Conservation (phyloP, 2,329 filamentous ascomycete species). For the Exophiala sp. region DNA sequence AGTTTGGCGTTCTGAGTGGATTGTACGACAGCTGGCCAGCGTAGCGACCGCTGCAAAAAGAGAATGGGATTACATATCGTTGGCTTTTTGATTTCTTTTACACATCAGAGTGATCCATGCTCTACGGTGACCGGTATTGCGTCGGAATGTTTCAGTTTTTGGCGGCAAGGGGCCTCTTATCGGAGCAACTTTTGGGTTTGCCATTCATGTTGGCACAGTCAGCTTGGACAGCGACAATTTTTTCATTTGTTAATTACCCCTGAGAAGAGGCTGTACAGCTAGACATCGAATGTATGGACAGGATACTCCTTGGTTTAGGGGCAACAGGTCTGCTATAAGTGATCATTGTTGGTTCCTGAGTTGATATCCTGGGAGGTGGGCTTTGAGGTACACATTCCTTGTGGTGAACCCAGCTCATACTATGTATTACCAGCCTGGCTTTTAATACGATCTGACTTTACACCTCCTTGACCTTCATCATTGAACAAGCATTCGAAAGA, state of each 20-base stretch:
- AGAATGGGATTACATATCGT: conserved; percentile 2
- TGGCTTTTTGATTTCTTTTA: conserved; percentile 7
- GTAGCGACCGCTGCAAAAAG: conserved; percentile 1
- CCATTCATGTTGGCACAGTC: conserved; percentile 16
- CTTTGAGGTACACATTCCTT: neutral
- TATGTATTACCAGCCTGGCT: too few species aligned
- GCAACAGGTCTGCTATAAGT: neutral
- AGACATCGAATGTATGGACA: conserved; percentile 24
- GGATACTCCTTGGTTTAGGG: conserved; percentile 4
- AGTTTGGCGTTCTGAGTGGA: conserved; percentile 7
- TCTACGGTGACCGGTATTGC: conserved; percentile 11
- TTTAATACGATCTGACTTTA: too few species aligned
- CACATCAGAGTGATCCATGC: neutral
- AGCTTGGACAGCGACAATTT: conserved; percentile 23
- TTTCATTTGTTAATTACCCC: conserved; percentile 26
- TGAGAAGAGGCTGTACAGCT: conserved; percentile 25
- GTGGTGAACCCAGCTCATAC: too few species aligned
- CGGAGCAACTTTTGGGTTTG: too few species aligned
- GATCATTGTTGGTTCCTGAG: neutral
- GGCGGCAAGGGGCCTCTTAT: too few species aligned
- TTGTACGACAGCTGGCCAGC: conserved; percentile 3
- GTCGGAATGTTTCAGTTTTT: conserved; percentile 6
- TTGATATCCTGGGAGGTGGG: neutral
- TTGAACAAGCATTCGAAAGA: neutral
- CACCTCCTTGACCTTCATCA: neutral